Evolutionary conservation across 768 basidiomycete genomes (phyloP), one percentile per base, ranked within the genome.

Genomic region (Leccinum longicurvipes): DNA sequence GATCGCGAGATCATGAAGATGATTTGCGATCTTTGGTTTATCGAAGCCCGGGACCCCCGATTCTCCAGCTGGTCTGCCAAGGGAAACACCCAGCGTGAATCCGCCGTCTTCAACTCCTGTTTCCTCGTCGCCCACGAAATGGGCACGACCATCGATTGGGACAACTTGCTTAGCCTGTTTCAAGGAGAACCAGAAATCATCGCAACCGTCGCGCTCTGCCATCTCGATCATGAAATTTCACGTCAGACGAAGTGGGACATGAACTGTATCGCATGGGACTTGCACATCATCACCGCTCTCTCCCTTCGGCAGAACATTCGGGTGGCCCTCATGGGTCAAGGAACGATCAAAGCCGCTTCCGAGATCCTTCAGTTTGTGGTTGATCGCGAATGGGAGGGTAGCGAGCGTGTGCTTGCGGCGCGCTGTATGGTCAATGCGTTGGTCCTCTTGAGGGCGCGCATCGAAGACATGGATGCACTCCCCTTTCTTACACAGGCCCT

Each of bases 1-100:
- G 69, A 71, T 46, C 63, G 58, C n/a, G 63, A 61, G 48, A 25
- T 71, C 46, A 67, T 71, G 65, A 55, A 50, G 32, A 48, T 70
- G 60, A 67, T 70, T 53, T 67, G 63, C 51, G 52, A 63, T 27
- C 63, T 69, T 15, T 69, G 67, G 67, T 63, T 61, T 49, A 61
- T 69, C 25, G 69, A 70, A 53, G 55, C 63, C 4, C 27, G 57
- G 8, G 61, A 69, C n/a, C 50, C 58, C 3, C 32, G 56, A 5
- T 69, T 71, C 28, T 67, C 59, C 10, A 67, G 65, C 24, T 60
- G 63, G 57, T 54, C 59, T 15, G n/a, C 34, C 15, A 39, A 29
- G 2, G 36, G 28, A 24, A 55, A 27, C 12, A 24, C 55, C 21
- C 67, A 69, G 31, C 67, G 69, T n/a, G 69, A 71, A 62, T 69